Percentiles rank a stretch among this genome's conserved stretches.
phyloP scores from a whole-genome alignment of 441 rosid species.

The Croton laevigatus region DNA sequence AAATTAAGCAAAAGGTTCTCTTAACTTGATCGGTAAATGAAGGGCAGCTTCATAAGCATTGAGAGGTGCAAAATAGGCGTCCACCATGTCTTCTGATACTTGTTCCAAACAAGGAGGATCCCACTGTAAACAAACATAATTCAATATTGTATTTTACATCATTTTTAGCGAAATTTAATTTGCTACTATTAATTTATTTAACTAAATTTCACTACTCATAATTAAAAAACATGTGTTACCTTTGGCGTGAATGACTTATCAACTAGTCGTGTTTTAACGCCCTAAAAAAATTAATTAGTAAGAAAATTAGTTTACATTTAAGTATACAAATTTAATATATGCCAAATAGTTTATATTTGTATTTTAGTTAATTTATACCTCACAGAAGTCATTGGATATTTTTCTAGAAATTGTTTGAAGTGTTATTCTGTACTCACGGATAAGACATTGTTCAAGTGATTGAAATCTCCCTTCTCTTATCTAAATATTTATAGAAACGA shows the following conservation, averaged over 20 bases:
- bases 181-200: too few relatives aligned
- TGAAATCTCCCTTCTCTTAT: constrained; percentile 19
- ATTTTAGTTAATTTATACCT: background rate
- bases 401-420: constrained; percentile 3
- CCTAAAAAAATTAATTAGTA: constrained; percentile 6
- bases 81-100: constrained; percentile 14
- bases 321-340: too few relatives aligned
- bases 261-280: constrained; percentile 13
- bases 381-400: constrained; percentile 14
- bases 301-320: background rate
- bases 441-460: constrained; percentile 15
- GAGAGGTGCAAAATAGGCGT: constrained; percentile 14
- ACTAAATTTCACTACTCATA: background rate
- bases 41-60: constrained; percentile 6
- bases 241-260: constrained; percentile 17
- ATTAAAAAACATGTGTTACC: constrained; percentile 1
- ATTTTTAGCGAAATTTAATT: too few relatives aligned
- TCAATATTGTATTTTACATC: too few relatives aligned
- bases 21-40: background rate
- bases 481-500: background rate
- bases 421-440: constrained; percentile 12
- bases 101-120: constrained; percentile 18
- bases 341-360: background rate
- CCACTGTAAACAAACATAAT: constrained; percentile 5
- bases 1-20: constrained; percentile 10